These are phyloP conservation scores for Reticulascus tulasneorum DNA, from an alignment of 2,329 filamentous ascomycete species.

Conservation along the genomic window DNA sequence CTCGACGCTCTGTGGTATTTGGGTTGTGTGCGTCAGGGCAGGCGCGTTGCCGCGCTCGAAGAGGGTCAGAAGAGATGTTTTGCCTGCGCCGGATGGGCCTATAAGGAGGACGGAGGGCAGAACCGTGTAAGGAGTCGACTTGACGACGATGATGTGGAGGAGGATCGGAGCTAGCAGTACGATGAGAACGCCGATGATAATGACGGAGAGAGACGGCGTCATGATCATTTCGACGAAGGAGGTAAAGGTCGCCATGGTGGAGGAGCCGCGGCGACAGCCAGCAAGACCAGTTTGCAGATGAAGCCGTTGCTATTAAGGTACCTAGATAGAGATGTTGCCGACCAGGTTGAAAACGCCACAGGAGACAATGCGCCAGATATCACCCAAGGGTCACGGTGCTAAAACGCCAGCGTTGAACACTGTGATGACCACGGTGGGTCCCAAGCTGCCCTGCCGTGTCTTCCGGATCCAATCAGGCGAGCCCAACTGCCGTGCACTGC, in stretches of 20 bases:
- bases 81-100: slow-evolving; percentile 79
- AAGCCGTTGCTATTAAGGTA: too few relatives aligned
- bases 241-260: slow-evolving; percentile 34
- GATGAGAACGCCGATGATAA: slow-evolving; percentile 67
- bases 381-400: too few relatives aligned
- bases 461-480: too few relatives aligned
- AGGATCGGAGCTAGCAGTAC: slow-evolving; percentile 71
- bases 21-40: slow-evolving; percentile 52
- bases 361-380: too few relatives aligned
- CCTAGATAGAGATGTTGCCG: too few relatives aligned
- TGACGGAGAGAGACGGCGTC: slow-evolving; percentile 55
- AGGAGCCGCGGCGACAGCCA: too few relatives aligned
- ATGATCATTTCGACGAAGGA: slow-evolving; percentile 49
- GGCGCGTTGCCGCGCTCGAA: slow-evolving; percentile 49
- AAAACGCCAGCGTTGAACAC: too few relatives aligned
- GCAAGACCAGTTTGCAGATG: too few relatives aligned
- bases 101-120: slow-evolving; percentile 76
- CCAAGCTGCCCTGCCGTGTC: too few relatives aligned
- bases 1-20: slow-evolving; percentile 47
- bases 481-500: too few relatives aligned
- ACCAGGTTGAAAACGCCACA: too few relatives aligned
- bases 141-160: slow-evolving; percentile 72
- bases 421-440: too few relatives aligned
- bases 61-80: slow-evolving; percentile 82
- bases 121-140: slow-evolving; percentile 58